Evolutionary conservation across 768 basidiomycete species (phyloP), one percentile per base, ranked within the genome.

Genomic region (Mycena sanguinolenta): DNA sequence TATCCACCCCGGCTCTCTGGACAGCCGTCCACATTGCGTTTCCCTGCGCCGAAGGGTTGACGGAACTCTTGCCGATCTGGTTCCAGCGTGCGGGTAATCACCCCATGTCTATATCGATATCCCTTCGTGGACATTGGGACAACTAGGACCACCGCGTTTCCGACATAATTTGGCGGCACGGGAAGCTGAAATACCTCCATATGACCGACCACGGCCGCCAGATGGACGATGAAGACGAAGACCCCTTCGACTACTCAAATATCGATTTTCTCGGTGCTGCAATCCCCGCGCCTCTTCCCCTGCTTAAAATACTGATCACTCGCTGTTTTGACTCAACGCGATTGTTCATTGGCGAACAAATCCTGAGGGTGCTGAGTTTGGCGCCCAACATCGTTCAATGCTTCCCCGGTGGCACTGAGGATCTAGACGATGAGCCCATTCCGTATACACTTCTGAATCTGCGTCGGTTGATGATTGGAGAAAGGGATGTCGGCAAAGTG

Each of bases 371-470:
- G 17, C 25, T 58, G 25, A 25, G 17, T 25, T n/a, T 58, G 25
- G 58, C 58, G 9, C 39, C 39, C 58, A 58, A 58, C 27, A 38
- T 58, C 16, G 39, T 58, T 14, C 38, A 58, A 58, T 58, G 36
- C 57, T 17, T 12, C 10, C 23, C 38, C 4, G 32, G 21, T 10
- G 19, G 3, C 9, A 19, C 4, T 23, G 9, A 13, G 10, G 14
- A 19, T 16, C 3, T 34, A 34, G 32, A 5, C 27, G 36, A 1
- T 19, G 19, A 3, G 4, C 10, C 32, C n/a, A n/a, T 4, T 27
- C 4, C 5, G 30, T 25, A 14, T 39, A 14, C 27, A n/a, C n/a
- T 34, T 10, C 57, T 25, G n/a, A 32, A 12, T 23, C 23, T 58
- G 36, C 57, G 57, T 58, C 57, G 57, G 25, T 16, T 58, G 57